A percentile compares a stretch with the other conserved stretches of the same genome.
Conservation (phyloP, 148 eudicot species). For the Euryodendron excelsum region DNA sequence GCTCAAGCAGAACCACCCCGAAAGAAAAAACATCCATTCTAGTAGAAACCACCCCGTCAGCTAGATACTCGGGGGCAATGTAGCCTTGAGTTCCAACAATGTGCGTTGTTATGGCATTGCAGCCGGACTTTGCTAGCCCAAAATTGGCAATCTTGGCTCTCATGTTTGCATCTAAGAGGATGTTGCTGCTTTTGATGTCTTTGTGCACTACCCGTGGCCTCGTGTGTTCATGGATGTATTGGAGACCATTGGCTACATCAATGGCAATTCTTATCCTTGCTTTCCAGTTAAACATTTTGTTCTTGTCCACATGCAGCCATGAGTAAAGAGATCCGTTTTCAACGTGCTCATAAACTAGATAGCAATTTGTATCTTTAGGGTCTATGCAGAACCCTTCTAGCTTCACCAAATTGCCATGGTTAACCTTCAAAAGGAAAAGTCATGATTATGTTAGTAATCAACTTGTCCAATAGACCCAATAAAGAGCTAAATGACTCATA, state of each 20-base stretch:
- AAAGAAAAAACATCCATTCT: constrained; percentile 85
- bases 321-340: constrained; percentile 83
- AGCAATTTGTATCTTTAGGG: constrained; percentile 76
- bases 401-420: constrained; percentile 85
- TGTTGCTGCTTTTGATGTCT: constrained; percentile 86
- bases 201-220: constrained; percentile 88
- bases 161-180: constrained; percentile 73
- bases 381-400: constrained; percentile 92
- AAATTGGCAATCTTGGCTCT: constrained; percentile 90
- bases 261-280: constrained; percentile 63
- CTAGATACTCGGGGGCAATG: constrained; percentile 82
- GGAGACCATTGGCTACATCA: constrained; percentile 88
- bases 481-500: neutral
- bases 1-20: constrained; percentile 85
- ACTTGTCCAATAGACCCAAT: neutral
- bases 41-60: constrained; percentile 81
- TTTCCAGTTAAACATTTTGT: constrained; percentile 61
- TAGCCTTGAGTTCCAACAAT: constrained; percentile 97
- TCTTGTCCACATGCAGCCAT: constrained; percentile 54
- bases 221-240: constrained; percentile 92
- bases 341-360: constrained; percentile 76
- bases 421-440: constrained; percentile 50
- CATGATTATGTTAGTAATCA: neutral
- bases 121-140: constrained; percentile 86
- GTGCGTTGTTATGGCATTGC: constrained; percentile 92